These are phyloP conservation scores for Biancaea sappan DNA, from an alignment of 306 rosid genomes.

Conservation along the genomic window DNA sequence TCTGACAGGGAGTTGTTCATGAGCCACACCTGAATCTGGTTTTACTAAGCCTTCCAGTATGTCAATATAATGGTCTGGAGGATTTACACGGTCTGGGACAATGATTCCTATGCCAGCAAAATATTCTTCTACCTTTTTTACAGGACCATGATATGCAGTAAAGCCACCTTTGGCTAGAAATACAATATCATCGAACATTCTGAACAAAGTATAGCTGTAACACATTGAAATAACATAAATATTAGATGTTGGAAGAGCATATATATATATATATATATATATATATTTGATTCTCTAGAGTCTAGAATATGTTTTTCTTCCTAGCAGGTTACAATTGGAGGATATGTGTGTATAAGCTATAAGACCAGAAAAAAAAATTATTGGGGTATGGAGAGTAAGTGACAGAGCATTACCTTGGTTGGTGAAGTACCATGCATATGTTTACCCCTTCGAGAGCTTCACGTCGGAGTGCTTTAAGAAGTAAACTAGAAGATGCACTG, in stretches of 20 bases:
- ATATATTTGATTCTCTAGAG: slow-evolving; percentile 6
- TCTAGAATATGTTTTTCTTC: neutral
- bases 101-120: slow-evolving; percentile 70
- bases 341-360: neutral
- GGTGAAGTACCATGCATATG: slow-evolving; percentile 80
- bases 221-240: slow-evolving; percentile 30
- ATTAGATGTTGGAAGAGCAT: slow-evolving; percentile 26
- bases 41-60: slow-evolving; percentile 77
- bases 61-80: slow-evolving; percentile 85
- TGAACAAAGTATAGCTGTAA: slow-evolving; percentile 72
- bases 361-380: neutral
- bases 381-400: slow-evolving; percentile 8
- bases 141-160: slow-evolving; percentile 79
- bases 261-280: neutral
- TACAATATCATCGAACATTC: slow-evolving; percentile 82
- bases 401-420: slow-evolving; percentile 62
- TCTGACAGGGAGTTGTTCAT: slow-evolving; percentile 71
- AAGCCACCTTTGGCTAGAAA: slow-evolving; percentile 87
- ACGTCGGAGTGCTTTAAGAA: slow-evolving; percentile 75
- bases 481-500: slow-evolving; percentile 77
- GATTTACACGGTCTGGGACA: slow-evolving; percentile 83
- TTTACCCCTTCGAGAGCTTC: slow-evolving; percentile 83
- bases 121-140: slow-evolving; percentile 80
- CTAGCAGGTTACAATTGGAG: neutral
- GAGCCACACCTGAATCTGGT: slow-evolving; percentile 53